Evolutionary conservation across 73 alveolate genomes (phyloP).

Genomic region (Paramecium pentaurelia): DNA sequence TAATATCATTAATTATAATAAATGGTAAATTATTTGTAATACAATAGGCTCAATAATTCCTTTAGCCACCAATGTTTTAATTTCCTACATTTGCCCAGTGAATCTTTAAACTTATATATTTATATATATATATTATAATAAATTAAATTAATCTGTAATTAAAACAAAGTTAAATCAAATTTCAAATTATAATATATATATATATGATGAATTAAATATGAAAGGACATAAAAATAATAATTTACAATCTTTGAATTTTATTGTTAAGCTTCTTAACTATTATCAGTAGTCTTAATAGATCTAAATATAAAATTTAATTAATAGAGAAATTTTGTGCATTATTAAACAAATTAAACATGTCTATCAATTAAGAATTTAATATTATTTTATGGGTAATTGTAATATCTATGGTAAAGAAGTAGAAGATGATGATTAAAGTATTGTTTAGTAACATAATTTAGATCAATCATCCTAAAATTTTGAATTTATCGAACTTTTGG

Average conservation of each 20-base stretch:
- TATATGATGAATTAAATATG: background rate
- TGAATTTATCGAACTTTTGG: constrained; percentile 26
- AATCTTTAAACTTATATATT: background rate
- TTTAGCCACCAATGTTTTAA: background rate
- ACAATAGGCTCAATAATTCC: background rate
- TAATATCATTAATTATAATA: background rate
- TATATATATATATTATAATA: background rate
- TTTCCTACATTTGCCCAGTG: background rate
- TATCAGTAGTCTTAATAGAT: background rate
- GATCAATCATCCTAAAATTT: background rate
- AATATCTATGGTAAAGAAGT: background rate
- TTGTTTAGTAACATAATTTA: background rate
- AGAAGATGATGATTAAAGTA: background rate
- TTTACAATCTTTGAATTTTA: background rate
- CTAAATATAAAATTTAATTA: background rate
- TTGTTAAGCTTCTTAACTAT: background rate
- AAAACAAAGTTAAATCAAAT: background rate
- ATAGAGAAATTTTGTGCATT: background rate
- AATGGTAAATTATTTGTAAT: background rate
- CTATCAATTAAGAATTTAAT: background rate
- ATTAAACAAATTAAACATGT: background rate
- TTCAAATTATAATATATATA: background rate
- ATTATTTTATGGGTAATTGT: background rate
- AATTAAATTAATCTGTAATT: background rate
- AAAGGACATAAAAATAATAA: background rate